Percentiles rank a stretch among this genome's conserved stretches.
Conservation (phyloP, 2,329 filamentous ascomycete genomes). For the Aureobasidium lini region DNA sequence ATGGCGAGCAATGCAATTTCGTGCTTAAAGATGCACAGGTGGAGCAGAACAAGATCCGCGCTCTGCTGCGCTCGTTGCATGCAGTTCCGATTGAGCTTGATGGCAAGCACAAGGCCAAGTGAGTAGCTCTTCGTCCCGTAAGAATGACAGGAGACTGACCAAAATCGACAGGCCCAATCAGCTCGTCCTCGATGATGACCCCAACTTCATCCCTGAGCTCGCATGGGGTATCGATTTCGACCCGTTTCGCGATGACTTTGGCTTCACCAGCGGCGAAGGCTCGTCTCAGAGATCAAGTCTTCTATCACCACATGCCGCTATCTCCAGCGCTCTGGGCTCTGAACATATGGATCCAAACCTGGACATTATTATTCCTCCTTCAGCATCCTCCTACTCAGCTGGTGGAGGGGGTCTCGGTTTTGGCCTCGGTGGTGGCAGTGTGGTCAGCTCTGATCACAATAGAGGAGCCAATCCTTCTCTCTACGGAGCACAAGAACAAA, state of each 20-base stretch:
- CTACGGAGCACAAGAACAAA: slow-evolving; percentile 16
- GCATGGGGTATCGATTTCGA: slow-evolving; percentile 53
- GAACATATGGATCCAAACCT: slow-evolving; percentile 16
- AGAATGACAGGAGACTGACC: slow-evolving; percentile 13
- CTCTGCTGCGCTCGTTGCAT: slow-evolving; percentile 53
- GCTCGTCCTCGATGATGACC: slow-evolving; percentile 74
- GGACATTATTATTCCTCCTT: slow-evolving; percentile 40
- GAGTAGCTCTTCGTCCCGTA: too few species aligned
- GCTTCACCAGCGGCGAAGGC: slow-evolving; percentile 36
- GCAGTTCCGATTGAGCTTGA: slow-evolving; percentile 59
- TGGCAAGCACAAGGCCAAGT: slow-evolving; percentile 63
- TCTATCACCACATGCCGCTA: slow-evolving; percentile 32
- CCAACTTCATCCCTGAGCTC: slow-evolving; percentile 64
- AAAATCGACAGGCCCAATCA: slow-evolving; percentile 56
- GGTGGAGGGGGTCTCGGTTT: slow-evolving; percentile 5
- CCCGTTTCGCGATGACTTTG: slow-evolving; percentile 35
- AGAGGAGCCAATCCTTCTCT: not conserved
- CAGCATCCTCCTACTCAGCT: slow-evolving; percentile 20
- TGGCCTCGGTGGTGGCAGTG: not conserved
- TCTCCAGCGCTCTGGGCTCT: slow-evolving; percentile 22
- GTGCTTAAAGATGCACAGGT: slow-evolving; percentile 73
- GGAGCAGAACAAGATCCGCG: slow-evolving; percentile 64
- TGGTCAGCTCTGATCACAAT: not conserved
- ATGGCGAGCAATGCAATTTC: slow-evolving; percentile 79
- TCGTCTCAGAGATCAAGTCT: slow-evolving; percentile 28